Conservation (phyloP, 106 monocot genomes). For the Dendrobium chrysotoxum region DNA sequence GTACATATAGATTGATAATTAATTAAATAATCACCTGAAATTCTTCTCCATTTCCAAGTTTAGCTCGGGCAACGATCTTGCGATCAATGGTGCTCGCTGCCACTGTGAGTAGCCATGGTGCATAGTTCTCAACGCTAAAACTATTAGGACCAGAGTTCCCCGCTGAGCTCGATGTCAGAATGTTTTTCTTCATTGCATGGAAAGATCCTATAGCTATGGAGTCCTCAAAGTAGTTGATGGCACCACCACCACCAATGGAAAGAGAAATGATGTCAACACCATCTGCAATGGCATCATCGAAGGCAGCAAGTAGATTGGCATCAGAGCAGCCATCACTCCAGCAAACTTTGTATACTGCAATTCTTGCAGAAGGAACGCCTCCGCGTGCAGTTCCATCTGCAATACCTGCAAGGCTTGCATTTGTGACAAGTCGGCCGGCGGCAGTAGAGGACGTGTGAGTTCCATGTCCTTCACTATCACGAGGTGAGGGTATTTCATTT, state of each 20-base stretch:
- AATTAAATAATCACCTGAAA: conserved; percentile 3
- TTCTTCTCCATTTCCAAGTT: background rate
- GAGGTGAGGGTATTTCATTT: background rate
- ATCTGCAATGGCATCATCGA: conserved; percentile 30
- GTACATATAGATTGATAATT: too few species aligned
- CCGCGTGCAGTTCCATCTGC: conserved; percentile 26
- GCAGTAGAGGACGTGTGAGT: conserved; percentile 31
- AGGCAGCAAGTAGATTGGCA: conserved; percentile 28
- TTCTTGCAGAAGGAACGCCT: conserved; percentile 13
- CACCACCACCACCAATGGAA: conserved; percentile 13
- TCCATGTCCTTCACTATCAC: conserved; percentile 32
- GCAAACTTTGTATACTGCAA: conserved; percentile 41
- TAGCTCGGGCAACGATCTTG: background rate
- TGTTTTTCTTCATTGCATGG: conserved; percentile 31
- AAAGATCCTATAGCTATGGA: conserved; percentile 29
- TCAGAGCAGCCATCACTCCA: conserved; percentile 10
- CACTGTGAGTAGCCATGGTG: conserved; percentile 28
- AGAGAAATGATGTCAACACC: conserved; percentile 41
- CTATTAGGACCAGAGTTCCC: conserved; percentile 25
- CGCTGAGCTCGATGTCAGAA: conserved; percentile 17
- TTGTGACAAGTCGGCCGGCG: conserved; percentile 10
- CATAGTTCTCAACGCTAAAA: conserved; percentile 7
- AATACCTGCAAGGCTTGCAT: conserved; percentile 15
- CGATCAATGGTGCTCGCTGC: conserved; percentile 25
- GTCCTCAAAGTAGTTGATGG: conserved; percentile 14